Evolutionary conservation across 139 green algal genomes (phyloP), one percentile per base, ranked within the genome.

Genomic region (Chlorella sp.): DNA sequence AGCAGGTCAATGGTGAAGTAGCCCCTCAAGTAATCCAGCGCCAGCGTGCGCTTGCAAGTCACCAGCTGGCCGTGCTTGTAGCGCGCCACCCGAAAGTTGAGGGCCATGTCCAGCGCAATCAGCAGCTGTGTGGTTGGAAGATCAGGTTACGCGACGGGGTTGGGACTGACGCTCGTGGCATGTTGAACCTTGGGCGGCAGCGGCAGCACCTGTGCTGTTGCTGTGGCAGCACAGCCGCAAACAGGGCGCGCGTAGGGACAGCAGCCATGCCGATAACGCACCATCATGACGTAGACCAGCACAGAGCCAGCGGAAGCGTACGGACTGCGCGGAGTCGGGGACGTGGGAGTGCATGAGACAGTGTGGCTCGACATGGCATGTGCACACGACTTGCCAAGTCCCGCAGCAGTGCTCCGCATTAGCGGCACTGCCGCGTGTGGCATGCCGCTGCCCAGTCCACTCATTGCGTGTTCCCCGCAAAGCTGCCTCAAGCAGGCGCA

Each of bases 11-110:
- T 17, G 8, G 36, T 36, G 40, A 87, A 87, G 36, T 54, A 64
- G 11, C 24, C 22, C 28, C 22, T n/a, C 28, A 81, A 26, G 48
- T 87, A 87, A 38, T 87, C 58, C 16, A 40, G 40, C 1, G 73
- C 83, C 46, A 87, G 64, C 64, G 70, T 36, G 30, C 65, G 44
- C 48, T 70, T 70, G 46, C 58, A 32, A 1, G 83, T 87, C 46
- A 87, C 46, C 51, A 87, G 83, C 56, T 84, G 19, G 24, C 83
- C 83, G 24, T 83, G 38, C 65, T 70, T 73, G 48, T 82, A 87
- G 24, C 75, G 64, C 9, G 83, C 83, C 28, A 87, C 83, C 30
- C 73, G 51, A 28, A 87, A 87, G 64, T 72, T 82, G 38, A 87
- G 3, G 16, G 24, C 44, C 6, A 86, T 82, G 44, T 86, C 82